phyloP scores from a whole-genome alignment of 2,329 filamentous ascomycete genomes.

The Talaromyces atroroseus region DNA sequence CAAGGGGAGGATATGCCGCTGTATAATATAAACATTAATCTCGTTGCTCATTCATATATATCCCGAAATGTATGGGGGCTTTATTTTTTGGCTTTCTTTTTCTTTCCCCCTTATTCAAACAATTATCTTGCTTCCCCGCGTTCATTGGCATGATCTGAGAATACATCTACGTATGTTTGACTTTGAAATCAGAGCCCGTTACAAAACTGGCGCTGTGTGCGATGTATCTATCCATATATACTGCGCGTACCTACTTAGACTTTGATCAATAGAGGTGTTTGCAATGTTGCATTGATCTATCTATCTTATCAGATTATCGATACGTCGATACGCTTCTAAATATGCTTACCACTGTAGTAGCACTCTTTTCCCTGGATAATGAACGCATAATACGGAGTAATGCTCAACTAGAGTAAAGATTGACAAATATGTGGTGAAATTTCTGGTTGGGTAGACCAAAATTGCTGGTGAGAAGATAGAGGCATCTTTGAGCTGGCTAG shows the following conservation, averaged over 20 bases:
- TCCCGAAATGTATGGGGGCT: background rate
- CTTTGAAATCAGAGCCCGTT: background rate
- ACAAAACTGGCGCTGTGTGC: background rate
- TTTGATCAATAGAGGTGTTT: too few relatives aligned
- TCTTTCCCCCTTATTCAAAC: background rate
- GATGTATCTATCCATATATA: too few relatives aligned
- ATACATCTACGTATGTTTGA: background rate
- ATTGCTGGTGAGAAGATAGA: background rate
- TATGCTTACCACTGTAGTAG: too few relatives aligned
- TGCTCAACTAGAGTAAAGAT: too few relatives aligned
- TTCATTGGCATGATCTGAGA: background rate
- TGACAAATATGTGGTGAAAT: too few relatives aligned
- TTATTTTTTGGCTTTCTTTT: background rate
- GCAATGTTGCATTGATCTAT: too few relatives aligned
- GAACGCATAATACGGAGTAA: too few relatives aligned
- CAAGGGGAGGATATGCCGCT: slow-evolving; percentile 87
- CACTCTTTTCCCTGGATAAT: too few relatives aligned
- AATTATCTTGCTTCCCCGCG: background rate
- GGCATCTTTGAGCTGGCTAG: background rate
- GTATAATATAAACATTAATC: slow-evolving; percentile 52
- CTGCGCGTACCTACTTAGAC: too few relatives aligned
- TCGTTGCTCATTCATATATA: background rate
- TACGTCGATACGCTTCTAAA: too few relatives aligned
- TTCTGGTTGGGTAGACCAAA: too few relatives aligned
- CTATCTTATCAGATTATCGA: too few relatives aligned